Conservation (phyloP, 2,329 filamentous ascomycete species). For the Aschersonia sp. region DNA sequence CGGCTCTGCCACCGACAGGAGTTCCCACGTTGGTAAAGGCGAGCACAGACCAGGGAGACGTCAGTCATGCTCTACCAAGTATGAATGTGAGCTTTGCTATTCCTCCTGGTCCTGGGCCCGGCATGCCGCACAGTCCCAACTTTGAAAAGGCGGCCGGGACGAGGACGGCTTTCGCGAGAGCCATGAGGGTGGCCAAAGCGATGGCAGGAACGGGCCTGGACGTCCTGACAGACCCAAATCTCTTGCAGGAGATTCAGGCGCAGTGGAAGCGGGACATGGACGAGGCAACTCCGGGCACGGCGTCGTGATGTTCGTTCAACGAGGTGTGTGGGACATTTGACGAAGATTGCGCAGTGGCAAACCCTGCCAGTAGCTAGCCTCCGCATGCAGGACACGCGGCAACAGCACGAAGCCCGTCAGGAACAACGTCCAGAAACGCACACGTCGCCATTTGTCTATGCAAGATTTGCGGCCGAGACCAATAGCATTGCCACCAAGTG, state of each 20-base stretch:
- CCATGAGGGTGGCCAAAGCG: conserved; percentile 30
- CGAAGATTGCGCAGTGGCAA: not conserved
- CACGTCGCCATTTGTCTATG: too few species aligned
- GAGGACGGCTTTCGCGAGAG: conserved; percentile 23
- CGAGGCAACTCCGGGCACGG: not conserved
- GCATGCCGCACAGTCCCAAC: conserved; percentile 35
- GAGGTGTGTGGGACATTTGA: not conserved
- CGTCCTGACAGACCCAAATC: conserved; percentile 23
- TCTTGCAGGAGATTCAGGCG: conserved; percentile 24
- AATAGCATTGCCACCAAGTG: too few species aligned
- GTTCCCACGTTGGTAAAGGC: conserved; percentile 18
- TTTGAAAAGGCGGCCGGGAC: conserved; percentile 38
- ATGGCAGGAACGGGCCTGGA: conserved; percentile 33
- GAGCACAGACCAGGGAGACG: conserved; percentile 44
- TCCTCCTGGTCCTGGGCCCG: conserved; percentile 14
- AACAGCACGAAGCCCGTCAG: too few species aligned
- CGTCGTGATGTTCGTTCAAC: not conserved
- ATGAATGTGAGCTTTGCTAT: conserved; percentile 38
- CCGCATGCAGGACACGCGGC: too few species aligned
- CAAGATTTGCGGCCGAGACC: too few species aligned
- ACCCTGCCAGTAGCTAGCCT: not conserved
- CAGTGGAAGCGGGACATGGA: conserved; percentile 5
- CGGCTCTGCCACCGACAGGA: conserved; percentile 15
- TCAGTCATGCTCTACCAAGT: conserved; percentile 42
- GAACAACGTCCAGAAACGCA: too few species aligned